Base-by-base conservation (phyloP, 257 asterid genomes). In the Voacanga thouarsii region DNA sequence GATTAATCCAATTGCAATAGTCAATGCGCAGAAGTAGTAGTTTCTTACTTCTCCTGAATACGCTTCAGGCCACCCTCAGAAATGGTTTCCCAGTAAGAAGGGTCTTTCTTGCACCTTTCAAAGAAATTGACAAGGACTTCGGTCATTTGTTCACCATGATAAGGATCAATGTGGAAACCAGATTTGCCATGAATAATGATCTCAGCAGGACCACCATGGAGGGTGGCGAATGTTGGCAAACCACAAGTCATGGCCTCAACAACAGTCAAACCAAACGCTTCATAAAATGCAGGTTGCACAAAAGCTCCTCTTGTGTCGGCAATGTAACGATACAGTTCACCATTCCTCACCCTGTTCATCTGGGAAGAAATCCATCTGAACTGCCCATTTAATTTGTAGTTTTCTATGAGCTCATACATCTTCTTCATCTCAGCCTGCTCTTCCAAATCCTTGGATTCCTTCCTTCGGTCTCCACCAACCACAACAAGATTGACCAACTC, bases 171-270 rank as follows among this genome's bases (percentile, higher is more conserved):
- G 71, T 96, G 98, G 91, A 96, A 96, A n/a, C 98, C 98, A 0
- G 99, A 96, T 75, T 85, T 89, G 10, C 97, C 97, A 28, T 93
- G 82, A n/a, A 93, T 77, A 7, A 96, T 96, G 76, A 96, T 96
- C 95, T 96, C 98, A 37, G 97, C 96, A 0, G 97, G 98, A 7
- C 99, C 99, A 26, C 99, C 98, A 50, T 93, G 84, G 12, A 86
- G 73, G 1, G 97, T 96, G 0, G 99, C 99, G 50, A 96, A 92
- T 6, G 98, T 96, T 0, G 99, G 99, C 82, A 96, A 72, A 7
- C 99, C 99, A 41, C 99, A 96, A 3, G 97, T 90, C 99, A 96
- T 96, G 75, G 98, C 97, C 89, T 96, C 99, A 15, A 96, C 98
- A 6, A 96, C 99, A 0, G 99, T 96, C 82, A 93, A 77, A 3